Conservation (phyloP, 2,329 filamentous ascomycete genomes). For the Tolypocladium nubicola region DNA sequence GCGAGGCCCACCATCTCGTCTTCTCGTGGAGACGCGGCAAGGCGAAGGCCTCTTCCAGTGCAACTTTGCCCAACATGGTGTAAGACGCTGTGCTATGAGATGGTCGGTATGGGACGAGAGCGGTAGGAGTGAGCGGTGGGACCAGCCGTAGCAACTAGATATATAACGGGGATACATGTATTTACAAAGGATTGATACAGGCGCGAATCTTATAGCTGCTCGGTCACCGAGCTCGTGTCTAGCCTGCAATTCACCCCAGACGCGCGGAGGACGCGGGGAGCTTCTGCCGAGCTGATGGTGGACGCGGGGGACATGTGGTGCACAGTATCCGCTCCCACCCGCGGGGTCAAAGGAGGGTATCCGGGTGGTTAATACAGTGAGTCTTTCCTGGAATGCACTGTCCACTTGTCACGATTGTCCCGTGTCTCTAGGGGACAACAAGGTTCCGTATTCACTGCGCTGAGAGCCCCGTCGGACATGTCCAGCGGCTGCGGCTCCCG, state of each 20-base stretch:
- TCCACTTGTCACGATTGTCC: not conserved
- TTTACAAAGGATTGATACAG: not conserved
- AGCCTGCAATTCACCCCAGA: not conserved
- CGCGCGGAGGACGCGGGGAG: not conserved
- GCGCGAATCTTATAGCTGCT: not conserved
- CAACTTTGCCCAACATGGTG: slow-evolving; percentile 48
- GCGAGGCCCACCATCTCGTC: slow-evolving; percentile 48
- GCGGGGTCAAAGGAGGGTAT: not conserved
- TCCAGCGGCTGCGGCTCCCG: not conserved
- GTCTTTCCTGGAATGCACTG: not conserved
- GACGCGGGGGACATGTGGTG: not conserved
- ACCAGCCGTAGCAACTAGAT: not conserved
- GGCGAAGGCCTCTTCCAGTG: slow-evolving; percentile 51
- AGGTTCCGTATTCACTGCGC: not conserved
- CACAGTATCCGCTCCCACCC: slow-evolving; percentile 3
- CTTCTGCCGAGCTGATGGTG: not conserved
- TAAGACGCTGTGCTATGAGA: not conserved
- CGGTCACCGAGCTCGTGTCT: not conserved
- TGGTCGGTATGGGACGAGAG: not conserved
- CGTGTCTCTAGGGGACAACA: not conserved
- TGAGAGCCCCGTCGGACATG: not conserved
- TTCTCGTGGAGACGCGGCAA: slow-evolving; percentile 47
- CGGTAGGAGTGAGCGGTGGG: not conserved
- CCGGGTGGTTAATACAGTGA: slow-evolving; percentile 3
- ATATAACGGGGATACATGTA: not conserved